A percentile compares a stretch with the other conserved stretches of the same genome.
phyloP scores from a whole-genome alignment of 2,329 filamentous ascomycete species.

The Graphiopsis chlorocephala region DNA sequence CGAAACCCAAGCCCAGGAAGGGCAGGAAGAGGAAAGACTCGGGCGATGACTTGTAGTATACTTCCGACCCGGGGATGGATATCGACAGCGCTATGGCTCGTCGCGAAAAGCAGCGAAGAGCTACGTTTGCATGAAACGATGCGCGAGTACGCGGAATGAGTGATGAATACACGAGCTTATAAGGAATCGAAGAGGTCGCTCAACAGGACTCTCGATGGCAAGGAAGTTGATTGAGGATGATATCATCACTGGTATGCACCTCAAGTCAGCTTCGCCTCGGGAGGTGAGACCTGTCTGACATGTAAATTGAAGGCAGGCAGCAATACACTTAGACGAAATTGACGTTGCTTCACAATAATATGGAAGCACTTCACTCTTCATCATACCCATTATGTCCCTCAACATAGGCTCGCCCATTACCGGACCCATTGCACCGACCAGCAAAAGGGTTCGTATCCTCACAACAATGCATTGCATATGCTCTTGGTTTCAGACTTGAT shows the following conservation, averaged over 20 bases:
- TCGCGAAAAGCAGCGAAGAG: background rate
- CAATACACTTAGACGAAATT: background rate
- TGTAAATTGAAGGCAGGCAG: background rate
- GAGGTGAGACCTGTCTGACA: background rate
- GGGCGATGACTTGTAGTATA: slow-evolving; percentile 11
- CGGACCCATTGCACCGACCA: background rate
- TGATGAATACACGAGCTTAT: slow-evolving; percentile 8
- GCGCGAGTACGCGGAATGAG: background rate
- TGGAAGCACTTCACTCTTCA: background rate
- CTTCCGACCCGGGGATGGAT: background rate
- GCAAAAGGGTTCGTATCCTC: no score
- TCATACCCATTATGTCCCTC: background rate
- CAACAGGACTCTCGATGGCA: slow-evolving; percentile 1
- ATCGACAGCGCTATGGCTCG: background rate
- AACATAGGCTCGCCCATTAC: background rate
- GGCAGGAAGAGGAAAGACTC: slow-evolving; percentile 24
- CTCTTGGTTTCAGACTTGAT: no score
- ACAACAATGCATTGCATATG: no score
- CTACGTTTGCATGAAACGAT: background rate
- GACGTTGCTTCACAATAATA: background rate
- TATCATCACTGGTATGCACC: background rate
- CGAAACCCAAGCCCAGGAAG: slow-evolving; percentile 23
- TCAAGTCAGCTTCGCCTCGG: background rate
- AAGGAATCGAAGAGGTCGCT: background rate
- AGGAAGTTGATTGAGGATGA: background rate